Evolutionary conservation across 129 eudicot species (phyloP).

Genomic region (Escallonia herrerae): DNA sequence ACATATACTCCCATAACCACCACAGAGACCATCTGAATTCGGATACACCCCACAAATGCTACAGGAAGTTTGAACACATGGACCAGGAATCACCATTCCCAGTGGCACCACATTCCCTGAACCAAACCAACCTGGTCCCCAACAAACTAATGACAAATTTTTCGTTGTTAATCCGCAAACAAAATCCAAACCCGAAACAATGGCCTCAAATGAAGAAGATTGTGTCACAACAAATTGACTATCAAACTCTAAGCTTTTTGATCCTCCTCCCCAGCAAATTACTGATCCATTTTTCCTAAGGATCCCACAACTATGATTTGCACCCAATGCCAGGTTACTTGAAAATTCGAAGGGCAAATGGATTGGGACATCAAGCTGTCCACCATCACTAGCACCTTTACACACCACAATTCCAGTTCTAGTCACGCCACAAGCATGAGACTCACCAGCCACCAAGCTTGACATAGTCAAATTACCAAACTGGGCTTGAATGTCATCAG

Average conservation of each 20-base stretch:
- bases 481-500: constrained; percentile 21
- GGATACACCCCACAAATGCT: constrained; percentile 39
- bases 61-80: constrained; percentile 40
- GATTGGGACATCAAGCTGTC: constrained; percentile 41
- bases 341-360: constrained; percentile 26
- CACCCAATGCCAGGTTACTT: constrained; percentile 35
- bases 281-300: constrained; percentile 26
- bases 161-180: constrained; percentile 39
- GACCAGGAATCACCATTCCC: constrained; percentile 41
- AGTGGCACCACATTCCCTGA: constrained; percentile 18
- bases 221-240: constrained; percentile 2
- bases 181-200: constrained; percentile 42
- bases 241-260: constrained; percentile 1
- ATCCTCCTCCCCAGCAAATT: constrained; percentile 49
- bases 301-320: constrained; percentile 42
- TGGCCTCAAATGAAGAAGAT: constrained; percentile 35
- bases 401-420: constrained; percentile 37
- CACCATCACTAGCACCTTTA: constrained; percentile 31
- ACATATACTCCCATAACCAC: constrained; percentile 35
- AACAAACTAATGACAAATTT: constrained; percentile 38
- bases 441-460: constrained; percentile 37
- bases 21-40: constrained; percentile 32
- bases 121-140: constrained; percentile 46
- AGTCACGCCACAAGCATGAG: constrained; percentile 47
- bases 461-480: constrained; percentile 29